Conservation (phyloP, 371 early-diverging fungal species). For the Mortierella sp. region DNA sequence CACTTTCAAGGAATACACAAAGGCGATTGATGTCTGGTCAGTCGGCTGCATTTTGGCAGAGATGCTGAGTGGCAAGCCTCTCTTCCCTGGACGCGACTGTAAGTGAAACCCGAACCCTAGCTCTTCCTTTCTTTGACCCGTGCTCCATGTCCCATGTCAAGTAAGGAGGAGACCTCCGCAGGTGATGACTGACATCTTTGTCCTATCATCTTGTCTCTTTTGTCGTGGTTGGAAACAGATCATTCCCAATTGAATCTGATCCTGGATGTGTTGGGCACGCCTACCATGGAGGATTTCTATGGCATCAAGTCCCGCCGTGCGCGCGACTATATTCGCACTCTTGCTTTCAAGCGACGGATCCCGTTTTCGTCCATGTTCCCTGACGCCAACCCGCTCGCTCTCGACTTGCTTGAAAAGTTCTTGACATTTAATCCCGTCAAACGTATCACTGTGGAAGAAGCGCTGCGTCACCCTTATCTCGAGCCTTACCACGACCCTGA, state of each 20-base stretch:
- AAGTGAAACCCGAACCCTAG: too few relatives aligned
- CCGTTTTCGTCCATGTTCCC: conserved; percentile 86
- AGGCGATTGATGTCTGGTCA: conserved; percentile 98
- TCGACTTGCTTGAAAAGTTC: conserved; percentile 91
- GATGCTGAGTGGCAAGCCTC: conserved; percentile 89
- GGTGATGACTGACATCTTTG: too few relatives aligned
- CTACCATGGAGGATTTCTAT: conserved; percentile 88
- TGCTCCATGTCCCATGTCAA: not conserved
- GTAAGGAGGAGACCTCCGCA: too few relatives aligned
- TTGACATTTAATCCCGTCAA: conserved; percentile 94
- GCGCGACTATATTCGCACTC: conserved; percentile 89
- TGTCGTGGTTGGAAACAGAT: conserved; percentile 55
- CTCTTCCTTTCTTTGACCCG: not conserved
- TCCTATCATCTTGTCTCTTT: too few relatives aligned
- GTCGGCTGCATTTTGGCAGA: conserved; percentile 98
- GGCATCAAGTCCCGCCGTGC: conserved; percentile 87
- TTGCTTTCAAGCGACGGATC: conserved; percentile 91
- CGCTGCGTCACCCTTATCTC: conserved; percentile 92
- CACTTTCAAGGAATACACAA: conserved; percentile 93
- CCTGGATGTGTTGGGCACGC: conserved; percentile 97
- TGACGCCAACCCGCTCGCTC: conserved; percentile 83
- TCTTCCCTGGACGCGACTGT: conserved; percentile 93
- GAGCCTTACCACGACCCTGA: conserved; percentile 87
- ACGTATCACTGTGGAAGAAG: conserved; percentile 94
- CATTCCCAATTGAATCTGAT: conserved; percentile 98